These are phyloP conservation scores for Fusarium tupiense DNA, from an alignment of 2,329 filamentous ascomycete genomes.

Conservation along the genomic window DNA sequence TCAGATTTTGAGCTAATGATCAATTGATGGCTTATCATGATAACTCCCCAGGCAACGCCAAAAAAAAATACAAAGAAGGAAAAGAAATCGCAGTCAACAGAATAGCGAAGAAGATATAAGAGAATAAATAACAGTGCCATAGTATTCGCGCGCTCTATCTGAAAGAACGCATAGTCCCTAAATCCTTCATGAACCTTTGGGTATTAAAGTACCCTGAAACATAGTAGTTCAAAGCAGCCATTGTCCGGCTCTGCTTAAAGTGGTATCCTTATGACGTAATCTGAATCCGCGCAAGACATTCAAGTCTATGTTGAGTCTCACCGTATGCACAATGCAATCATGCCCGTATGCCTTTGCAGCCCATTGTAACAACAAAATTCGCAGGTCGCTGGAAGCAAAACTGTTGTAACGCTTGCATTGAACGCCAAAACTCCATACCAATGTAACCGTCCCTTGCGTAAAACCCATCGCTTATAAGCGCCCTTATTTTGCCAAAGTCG, in stretches of 20 bases:
- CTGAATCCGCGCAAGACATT: conserved; percentile 26
- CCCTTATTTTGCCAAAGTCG: conserved; percentile 24
- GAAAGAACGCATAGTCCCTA: neutral
- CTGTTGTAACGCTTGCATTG: conserved; percentile 12
- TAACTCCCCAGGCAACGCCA: neutral
- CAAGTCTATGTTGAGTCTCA: conserved; percentile 17
- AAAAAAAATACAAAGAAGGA: no score
- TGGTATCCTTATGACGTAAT: conserved; percentile 40
- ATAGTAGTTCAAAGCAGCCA: neutral
- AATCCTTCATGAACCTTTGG: neutral
- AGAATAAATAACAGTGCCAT: neutral
- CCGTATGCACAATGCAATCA: conserved; percentile 25
- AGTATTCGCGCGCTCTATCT: neutral
- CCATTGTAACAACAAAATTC: conserved; percentile 13
- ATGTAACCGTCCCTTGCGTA: conserved; percentile 19
- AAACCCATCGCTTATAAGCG: neutral
- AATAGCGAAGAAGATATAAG: neutral
- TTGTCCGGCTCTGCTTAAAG: conserved; percentile 20
- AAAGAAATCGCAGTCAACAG: neutral
- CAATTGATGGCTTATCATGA: conserved; percentile 4
- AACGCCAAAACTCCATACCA: conserved; percentile 35
- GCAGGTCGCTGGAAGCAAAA: conserved; percentile 14
- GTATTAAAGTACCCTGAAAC: neutral
- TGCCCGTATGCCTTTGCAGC: conserved; percentile 21
- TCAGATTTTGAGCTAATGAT: neutral